Conservation (phyloP, 2,329 filamentous ascomycete species). For the Xylaria sp. region DNA sequence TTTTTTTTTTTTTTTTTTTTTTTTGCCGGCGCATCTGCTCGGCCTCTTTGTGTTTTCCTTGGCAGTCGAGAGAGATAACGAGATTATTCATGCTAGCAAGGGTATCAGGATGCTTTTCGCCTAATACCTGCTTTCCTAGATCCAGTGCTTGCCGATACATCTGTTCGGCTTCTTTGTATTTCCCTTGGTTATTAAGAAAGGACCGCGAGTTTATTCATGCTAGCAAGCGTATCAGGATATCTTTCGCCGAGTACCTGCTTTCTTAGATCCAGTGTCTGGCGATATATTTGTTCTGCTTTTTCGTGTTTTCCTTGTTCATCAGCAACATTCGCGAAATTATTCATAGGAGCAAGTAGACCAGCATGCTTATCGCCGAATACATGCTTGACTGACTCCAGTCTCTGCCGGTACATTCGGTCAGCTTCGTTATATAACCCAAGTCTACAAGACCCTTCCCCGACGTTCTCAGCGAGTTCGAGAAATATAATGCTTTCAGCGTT, state of each 20-base stretch:
- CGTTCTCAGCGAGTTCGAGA: too few species aligned
- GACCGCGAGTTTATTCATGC: background rate
- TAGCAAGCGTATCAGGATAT: background rate
- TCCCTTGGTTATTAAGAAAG: background rate
- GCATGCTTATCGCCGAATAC: too few species aligned
- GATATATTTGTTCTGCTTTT: conserved; percentile 5
- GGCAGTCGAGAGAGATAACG: too few species aligned
- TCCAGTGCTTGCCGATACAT: conserved; percentile 2
- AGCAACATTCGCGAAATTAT: too few species aligned
- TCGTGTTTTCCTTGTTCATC: too few species aligned
- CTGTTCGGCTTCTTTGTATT: background rate
- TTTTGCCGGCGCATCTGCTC: background rate
- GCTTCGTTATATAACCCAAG: background rate
- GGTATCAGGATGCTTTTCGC: background rate
- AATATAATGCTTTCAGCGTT: too few species aligned
- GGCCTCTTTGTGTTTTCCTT: background rate
- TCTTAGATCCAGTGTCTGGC: conserved; percentile 1
- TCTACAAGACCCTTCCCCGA: background rate
- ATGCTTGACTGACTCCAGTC: too few species aligned
- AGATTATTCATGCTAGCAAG: background rate
- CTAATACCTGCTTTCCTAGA: background rate
- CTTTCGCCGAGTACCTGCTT: background rate
- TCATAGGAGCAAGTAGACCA: too few species aligned
- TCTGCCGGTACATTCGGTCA: too few species aligned
- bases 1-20: too few species aligned